A percentile compares a stretch with the other conserved stretches of the same genome.
These are phyloP conservation scores for Trichoderma gracile DNA, from an alignment of 2,329 filamentous ascomycete genomes.

Conservation along the genomic window DNA sequence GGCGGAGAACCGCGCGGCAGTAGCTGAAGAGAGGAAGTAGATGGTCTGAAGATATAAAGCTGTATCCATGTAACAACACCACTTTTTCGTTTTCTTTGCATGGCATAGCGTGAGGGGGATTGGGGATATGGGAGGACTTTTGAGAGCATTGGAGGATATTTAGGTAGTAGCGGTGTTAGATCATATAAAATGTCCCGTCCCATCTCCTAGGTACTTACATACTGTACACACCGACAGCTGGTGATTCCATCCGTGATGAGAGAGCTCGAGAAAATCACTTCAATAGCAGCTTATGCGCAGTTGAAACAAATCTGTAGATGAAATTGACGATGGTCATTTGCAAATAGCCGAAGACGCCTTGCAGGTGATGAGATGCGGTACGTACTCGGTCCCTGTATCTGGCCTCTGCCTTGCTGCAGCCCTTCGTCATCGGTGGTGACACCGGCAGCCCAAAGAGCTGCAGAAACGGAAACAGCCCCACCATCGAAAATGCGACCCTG, in stretches of 20 bases:
- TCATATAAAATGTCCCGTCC: no score
- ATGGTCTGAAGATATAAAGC: not conserved
- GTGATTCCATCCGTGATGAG: not conserved
- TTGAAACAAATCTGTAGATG: not conserved
- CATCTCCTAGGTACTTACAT: no score
- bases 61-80: constrained; percentile 7
- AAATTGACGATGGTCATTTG: not conserved
- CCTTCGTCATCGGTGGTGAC: constrained; percentile 14
- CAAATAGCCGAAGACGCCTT: not conserved
- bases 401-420: constrained; percentile 9
- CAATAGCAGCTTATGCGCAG: not conserved
- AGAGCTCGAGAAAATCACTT: not conserved
- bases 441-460: not conserved
- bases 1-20: not conserved
- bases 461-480: constrained; percentile 10
- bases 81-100: not conserved
- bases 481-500: constrained; percentile 13
- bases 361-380: not conserved
- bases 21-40: constrained; percentile 5
- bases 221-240: no score
- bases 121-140: not conserved
- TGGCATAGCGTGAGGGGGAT: not conserved
- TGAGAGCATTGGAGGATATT: not conserved
- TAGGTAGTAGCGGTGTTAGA: no score
- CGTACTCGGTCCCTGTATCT: not conserved